Conservation (phyloP, 768 basidiomycete genomes). For the Amanita muscaria region DNA sequence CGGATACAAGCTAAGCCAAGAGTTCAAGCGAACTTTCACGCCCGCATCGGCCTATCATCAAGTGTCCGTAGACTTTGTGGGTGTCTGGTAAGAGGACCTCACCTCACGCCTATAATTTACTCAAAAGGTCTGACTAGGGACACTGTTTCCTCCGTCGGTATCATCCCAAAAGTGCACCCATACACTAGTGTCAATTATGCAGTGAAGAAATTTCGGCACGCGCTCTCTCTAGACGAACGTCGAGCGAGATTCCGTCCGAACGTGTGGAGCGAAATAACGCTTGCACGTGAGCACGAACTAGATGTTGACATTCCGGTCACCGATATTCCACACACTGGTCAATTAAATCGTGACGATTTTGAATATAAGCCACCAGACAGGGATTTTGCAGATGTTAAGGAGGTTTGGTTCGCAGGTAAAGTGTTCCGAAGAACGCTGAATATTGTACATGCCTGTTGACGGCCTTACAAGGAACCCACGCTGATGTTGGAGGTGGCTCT, state of each 20-base stretch:
- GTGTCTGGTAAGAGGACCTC: slow-evolving; percentile 21
- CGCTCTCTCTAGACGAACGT: slow-evolving; percentile 18
- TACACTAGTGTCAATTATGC: slow-evolving; percentile 18
- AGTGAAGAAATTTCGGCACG: slow-evolving; percentile 17
- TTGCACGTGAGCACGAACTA: slow-evolving; percentile 17
- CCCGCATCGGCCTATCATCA: too few relatives aligned
- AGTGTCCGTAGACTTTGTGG: slow-evolving; percentile 26
- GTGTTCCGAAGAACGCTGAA: not conserved
- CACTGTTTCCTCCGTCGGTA: slow-evolving; percentile 19
- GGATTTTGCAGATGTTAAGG: slow-evolving; percentile 16
- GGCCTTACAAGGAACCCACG: slow-evolving; percentile 14
- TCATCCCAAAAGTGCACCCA: slow-evolving; percentile 16
- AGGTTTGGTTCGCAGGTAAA: slow-evolving; percentile 20
- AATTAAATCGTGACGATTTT: slow-evolving; percentile 14
- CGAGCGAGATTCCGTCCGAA: slow-evolving; percentile 18
- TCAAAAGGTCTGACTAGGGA: slow-evolving; percentile 11
- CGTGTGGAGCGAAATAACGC: slow-evolving; percentile 16
- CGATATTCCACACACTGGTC: not conserved
- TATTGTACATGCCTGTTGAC: not conserved
- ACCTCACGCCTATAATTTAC: not conserved
- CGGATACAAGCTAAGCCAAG: slow-evolving; percentile 23
- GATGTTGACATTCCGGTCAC: slow-evolving; percentile 14
- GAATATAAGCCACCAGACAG: slow-evolving; percentile 14
- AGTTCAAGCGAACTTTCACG: slow-evolving; percentile 23
- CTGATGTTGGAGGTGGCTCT: slow-evolving; percentile 20